Percentiles rank a stretch among this genome's conserved stretches.
Evolutionary conservation across 768 basidiomycete genomes (phyloP).

Genomic region (Pisolithus orientalis): DNA sequence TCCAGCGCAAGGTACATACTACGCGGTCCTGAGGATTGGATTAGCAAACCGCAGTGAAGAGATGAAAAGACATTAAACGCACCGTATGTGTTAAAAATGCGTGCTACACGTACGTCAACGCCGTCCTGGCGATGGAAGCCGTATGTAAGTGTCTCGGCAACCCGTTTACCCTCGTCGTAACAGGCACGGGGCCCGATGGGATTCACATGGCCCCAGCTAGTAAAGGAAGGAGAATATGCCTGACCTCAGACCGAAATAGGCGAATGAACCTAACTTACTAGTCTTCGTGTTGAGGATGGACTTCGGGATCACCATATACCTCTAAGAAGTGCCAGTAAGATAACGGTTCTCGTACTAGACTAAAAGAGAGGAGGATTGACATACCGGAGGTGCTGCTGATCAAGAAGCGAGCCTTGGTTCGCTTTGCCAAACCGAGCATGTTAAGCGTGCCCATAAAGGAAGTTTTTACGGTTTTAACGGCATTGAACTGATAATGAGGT

Average conservation of each 20-base stretch:
- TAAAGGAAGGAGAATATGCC: conserved; percentile 11
- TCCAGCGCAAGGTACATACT: conserved; percentile 46
- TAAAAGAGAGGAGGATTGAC: conserved; percentile 9
- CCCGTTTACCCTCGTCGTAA: conserved; percentile 99
- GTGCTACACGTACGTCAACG: conserved; percentile 93
- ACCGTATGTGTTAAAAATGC: conserved; percentile 98
- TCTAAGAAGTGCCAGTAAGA: conserved; percentile 41
- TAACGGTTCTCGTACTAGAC: background rate
- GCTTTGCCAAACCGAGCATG: conserved; percentile 97
- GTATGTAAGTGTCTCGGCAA: conserved; percentile 96
- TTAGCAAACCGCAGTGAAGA: background rate
- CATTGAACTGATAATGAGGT: conserved; percentile 96
- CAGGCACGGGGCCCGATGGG: conserved; percentile 98
- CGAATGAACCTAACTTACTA: conserved; percentile 51
- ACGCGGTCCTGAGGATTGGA: conserved; percentile 41
- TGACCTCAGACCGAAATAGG: background rate
- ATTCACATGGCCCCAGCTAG: conserved; percentile 96
- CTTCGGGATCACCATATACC: conserved; percentile 97
- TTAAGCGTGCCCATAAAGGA: conserved; percentile 98
- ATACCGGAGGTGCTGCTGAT: conserved; percentile 91
- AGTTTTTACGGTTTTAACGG: conserved; percentile 97
- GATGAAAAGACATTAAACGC: conserved; percentile 4
- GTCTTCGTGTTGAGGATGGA: conserved; percentile 94
- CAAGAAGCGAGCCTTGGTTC: conserved; percentile 94
- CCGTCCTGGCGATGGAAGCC: conserved; percentile 92